Conservation (phyloP, 495 filamentous ascomycete species). For the Neurospora sp. region DNA sequence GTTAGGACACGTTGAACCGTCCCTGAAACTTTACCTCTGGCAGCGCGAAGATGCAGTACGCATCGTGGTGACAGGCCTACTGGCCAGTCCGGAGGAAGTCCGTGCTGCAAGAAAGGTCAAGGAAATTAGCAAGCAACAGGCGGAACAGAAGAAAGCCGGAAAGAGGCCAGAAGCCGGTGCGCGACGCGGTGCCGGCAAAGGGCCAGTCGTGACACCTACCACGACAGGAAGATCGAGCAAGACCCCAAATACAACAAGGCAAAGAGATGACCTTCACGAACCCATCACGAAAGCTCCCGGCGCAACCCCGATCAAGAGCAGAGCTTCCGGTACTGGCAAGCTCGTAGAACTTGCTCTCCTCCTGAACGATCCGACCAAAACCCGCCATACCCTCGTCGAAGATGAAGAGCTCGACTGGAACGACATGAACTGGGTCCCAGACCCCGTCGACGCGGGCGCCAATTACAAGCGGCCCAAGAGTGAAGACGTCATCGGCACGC, state of each 20-base stretch:
- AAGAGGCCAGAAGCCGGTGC: background rate
- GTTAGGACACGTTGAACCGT: slow-evolving; percentile 71
- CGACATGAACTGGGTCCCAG: slow-evolving; percentile 84
- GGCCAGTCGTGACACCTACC: slow-evolving; percentile 9
- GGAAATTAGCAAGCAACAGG: slow-evolving; percentile 18
- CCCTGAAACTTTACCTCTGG: slow-evolving; percentile 77
- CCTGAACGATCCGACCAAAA: slow-evolving; percentile 50
- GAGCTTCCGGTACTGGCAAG: slow-evolving; percentile 13
- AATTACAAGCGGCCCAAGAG: slow-evolving; percentile 85
- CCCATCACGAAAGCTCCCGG: background rate
- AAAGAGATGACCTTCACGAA: background rate
- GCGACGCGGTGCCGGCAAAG: background rate
- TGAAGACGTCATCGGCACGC: slow-evolving; percentile 82
- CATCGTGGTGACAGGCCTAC: slow-evolving; percentile 75
- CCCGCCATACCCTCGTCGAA: slow-evolving; percentile 37
- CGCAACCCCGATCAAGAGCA: background rate
- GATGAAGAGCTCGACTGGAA: slow-evolving; percentile 74
- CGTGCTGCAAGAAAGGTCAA: slow-evolving; percentile 22
- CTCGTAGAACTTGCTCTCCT: slow-evolving; percentile 70
- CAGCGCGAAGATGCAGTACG: slow-evolving; percentile 89
- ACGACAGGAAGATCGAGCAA: background rate
- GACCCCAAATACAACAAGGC: background rate
- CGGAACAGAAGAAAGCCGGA: background rate
- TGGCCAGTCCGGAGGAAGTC: slow-evolving; percentile 53
- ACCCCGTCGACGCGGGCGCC: slow-evolving; percentile 84